Evolutionary conservation across 2,329 filamentous ascomycete genomes (phyloP).

Genomic region (Helotiales sp.): DNA sequence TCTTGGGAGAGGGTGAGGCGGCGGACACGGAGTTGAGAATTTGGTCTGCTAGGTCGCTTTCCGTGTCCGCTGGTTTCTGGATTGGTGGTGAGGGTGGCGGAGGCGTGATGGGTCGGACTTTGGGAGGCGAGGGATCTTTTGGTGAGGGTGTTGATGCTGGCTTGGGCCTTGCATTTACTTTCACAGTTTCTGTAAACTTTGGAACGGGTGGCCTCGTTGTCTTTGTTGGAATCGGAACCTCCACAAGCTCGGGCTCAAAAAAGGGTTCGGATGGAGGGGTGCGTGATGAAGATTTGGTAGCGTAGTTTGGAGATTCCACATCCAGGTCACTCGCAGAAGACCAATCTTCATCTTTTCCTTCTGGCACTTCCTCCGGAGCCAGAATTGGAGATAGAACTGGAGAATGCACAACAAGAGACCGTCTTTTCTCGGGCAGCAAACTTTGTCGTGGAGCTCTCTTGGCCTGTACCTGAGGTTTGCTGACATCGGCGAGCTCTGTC

Average conservation of each 20-base stretch:
- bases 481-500: conserved; percentile 39
- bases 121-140: conserved; percentile 16
- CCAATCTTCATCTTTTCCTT: conserved; percentile 33
- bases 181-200: neutral
- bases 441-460: conserved; percentile 20
- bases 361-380: neutral
- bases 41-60: conserved; percentile 55
- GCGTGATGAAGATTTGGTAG: conserved; percentile 32
- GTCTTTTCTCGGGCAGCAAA: conserved; percentile 17
- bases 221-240: neutral
- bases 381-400: conserved; percentile 4
- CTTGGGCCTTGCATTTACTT: neutral
- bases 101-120: neutral
- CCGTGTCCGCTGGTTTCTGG: conserved; percentile 23
- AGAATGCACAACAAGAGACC: conserved; percentile 4
- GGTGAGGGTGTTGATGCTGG: neutral
- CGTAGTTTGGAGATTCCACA: conserved; percentile 20
- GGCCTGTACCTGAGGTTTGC: conserved; percentile 29
- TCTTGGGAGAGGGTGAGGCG: conserved; percentile 62
- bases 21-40: conserved; percentile 61
- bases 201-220: neutral
- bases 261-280: conserved; percentile 31
- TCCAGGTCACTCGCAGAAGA: conserved; percentile 35
- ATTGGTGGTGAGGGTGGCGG: neutral
- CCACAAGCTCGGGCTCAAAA: neutral